Conservation (phyloP, 2,329 filamentous ascomycete species). For the Neophaeococcomyces mojaviensis region DNA sequence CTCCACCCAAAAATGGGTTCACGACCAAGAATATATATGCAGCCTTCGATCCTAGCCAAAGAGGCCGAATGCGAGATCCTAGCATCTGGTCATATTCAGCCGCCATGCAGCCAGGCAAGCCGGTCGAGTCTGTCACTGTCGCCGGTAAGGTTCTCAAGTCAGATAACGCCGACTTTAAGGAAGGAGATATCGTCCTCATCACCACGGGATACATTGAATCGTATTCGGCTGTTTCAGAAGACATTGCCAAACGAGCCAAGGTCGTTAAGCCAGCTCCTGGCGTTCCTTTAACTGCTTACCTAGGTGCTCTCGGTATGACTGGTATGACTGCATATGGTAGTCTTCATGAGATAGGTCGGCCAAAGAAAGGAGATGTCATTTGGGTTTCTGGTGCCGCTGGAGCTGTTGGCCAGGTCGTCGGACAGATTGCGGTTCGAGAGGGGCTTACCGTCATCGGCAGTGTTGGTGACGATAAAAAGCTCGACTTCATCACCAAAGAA, state of each 20-base stretch:
- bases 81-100: conserved; percentile 55
- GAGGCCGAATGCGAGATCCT: conserved; percentile 61
- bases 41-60: conserved; percentile 71
- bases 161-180: conserved; percentile 49
- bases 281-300: conserved; percentile 57
- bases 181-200: conserved; percentile 47
- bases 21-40: conserved; percentile 59
- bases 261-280: conserved; percentile 38
- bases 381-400: conserved; percentile 66
- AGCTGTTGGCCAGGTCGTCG: conserved; percentile 67
- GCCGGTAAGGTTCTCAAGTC: conserved; percentile 61
- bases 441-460: conserved; percentile 62
- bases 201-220: conserved; percentile 45
- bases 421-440: conserved; percentile 66
- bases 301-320: conserved; percentile 64
- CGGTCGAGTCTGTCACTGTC: conserved; percentile 50
- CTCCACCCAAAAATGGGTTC: conserved; percentile 50
- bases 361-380: conserved; percentile 63
- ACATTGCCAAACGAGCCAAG: conserved; percentile 23
- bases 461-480: conserved; percentile 65
- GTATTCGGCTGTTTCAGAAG: conserved; percentile 51
- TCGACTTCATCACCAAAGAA: conserved; percentile 58
- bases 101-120: conserved; percentile 50
- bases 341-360: conserved; percentile 59
- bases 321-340: conserved; percentile 61